Evolutionary conservation across 2,329 filamentous ascomycete genomes (phyloP).

Genomic region (Fulvia fulva): DNA sequence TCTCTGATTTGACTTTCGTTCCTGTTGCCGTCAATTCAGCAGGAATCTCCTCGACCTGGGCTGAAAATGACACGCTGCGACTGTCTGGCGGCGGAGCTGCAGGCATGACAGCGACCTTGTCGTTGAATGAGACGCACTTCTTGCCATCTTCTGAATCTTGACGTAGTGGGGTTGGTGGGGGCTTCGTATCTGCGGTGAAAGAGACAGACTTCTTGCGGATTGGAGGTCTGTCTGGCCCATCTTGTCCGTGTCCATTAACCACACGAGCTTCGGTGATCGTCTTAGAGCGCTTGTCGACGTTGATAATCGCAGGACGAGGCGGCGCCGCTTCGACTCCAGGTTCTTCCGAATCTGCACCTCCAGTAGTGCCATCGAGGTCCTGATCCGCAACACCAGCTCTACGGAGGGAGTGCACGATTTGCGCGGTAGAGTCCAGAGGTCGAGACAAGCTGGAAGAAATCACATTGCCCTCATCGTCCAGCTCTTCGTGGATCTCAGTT

Average conservation of each 20-base stretch:
- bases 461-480: conserved; percentile 87
- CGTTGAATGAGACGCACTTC: conserved; percentile 34
- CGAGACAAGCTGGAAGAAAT: conserved; percentile 51
- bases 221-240: conserved; percentile 18
- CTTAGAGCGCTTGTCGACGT: neutral
- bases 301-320: conserved; percentile 16
- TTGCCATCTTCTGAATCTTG: conserved; percentile 31
- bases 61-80: conserved; percentile 32
- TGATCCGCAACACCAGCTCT: conserved; percentile 63
- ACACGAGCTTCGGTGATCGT: conserved; percentile 1
- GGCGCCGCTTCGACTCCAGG: conserved; percentile 7
- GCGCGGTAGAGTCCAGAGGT: conserved; percentile 64
- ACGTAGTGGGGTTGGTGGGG: conserved; percentile 35
- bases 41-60: conserved; percentile 32
- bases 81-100: conserved; percentile 32
- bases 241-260: neutral
- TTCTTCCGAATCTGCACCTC: conserved; percentile 7
- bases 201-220: conserved; percentile 55
- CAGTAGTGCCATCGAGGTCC: conserved; percentile 15
- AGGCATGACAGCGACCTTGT: conserved; percentile 34
- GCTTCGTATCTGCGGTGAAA: conserved; percentile 60
- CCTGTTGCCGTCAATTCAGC: conserved; percentile 8
- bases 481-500: conserved; percentile 85
- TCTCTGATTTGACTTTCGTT: neutral
- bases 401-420: conserved; percentile 67